Percentiles rank a stretch among this genome's conserved stretches.
Conservation (phyloP, 1,139 yeast species). For the Blastobotrys illinoisensis region DNA sequence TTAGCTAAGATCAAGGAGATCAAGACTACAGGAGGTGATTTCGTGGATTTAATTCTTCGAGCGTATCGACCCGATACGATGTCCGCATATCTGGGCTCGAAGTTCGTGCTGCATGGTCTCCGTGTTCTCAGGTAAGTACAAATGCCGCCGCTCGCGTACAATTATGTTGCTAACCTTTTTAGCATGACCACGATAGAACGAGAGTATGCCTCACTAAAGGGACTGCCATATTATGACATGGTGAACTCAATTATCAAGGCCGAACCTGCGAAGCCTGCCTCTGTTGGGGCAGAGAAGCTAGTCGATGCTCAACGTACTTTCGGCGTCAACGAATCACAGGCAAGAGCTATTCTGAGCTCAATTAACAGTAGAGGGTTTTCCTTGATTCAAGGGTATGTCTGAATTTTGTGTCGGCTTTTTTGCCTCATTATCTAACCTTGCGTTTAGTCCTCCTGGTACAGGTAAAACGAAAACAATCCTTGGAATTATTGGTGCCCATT, state of each 20-base stretch:
- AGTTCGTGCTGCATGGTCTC: slow-evolving; percentile 59
- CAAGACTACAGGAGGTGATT: slow-evolving; percentile 53
- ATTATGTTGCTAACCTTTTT: neutral
- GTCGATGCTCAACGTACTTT: slow-evolving; percentile 42
- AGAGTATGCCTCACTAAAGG: slow-evolving; percentile 79
- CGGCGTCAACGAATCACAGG: slow-evolving; percentile 80
- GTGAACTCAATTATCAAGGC: slow-evolving; percentile 61
- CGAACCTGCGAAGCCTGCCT: slow-evolving; percentile 46
- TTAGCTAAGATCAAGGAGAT: slow-evolving; percentile 74
- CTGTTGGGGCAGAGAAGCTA: slow-evolving; percentile 36
- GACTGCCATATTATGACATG: slow-evolving; percentile 75
- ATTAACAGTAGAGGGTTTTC: slow-evolving; percentile 69
- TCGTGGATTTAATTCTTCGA: slow-evolving; percentile 68
- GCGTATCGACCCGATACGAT: slow-evolving; percentile 48
- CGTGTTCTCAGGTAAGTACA: slow-evolving; percentile 55
- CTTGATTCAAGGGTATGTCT: slow-evolving; percentile 68
- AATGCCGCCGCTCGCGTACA: neutral
- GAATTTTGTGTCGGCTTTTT: slow-evolving; percentile 1
- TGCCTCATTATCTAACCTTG: slow-evolving; percentile 2
- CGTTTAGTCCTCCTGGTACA: slow-evolving; percentile 75
- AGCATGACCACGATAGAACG: slow-evolving; percentile 85
- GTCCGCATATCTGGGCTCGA: slow-evolving; percentile 56
- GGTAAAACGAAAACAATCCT: slow-evolving; percentile 97
- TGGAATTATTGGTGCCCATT: slow-evolving; percentile 78
- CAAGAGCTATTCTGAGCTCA: slow-evolving; percentile 77